Conservation (phyloP, 495 filamentous ascomycete genomes). For the Aspergillus panamensis region DNA sequence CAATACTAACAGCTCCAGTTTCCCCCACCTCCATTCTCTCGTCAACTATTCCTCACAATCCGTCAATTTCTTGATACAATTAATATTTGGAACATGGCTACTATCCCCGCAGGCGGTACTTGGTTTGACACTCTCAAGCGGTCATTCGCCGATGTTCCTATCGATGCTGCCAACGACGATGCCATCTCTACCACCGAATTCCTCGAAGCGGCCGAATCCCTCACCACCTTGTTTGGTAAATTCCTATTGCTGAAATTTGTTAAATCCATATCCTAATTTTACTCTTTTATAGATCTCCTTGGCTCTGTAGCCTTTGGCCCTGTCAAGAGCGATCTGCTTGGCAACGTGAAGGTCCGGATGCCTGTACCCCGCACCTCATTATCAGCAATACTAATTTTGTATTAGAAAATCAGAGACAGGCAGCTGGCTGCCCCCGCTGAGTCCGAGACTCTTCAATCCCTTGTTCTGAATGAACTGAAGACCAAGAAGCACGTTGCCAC, state of each 20-base stretch:
- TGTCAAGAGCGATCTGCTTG: conserved; percentile 86
- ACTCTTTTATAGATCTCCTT: conserved; percentile 61
- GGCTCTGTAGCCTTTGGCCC: conserved; percentile 76
- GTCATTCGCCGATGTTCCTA: conserved; percentile 77
- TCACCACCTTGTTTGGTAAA: conserved; percentile 81
- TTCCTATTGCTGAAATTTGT: not conserved
- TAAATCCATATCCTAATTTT: not conserved
- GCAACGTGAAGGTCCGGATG: conserved; percentile 79
- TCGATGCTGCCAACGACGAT: conserved; percentile 60
- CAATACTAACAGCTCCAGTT: conserved; percentile 7
- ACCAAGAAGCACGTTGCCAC: conserved; percentile 78
- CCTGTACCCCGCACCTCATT: conserved; percentile 8
- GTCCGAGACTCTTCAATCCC: conserved; percentile 75
- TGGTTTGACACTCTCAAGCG: conserved; percentile 79
- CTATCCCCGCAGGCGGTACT: conserved; percentile 61
- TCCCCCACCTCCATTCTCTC: conserved; percentile 11
- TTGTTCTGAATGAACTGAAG: conserved; percentile 82
- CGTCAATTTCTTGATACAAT: conserved; percentile 14
- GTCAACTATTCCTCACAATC: conserved; percentile 13
- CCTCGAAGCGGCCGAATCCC: conserved; percentile 81
- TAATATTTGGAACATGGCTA: conserved; percentile 24
- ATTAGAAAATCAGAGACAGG: conserved; percentile 85
- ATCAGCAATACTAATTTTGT: conserved; percentile 12
- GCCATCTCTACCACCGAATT: conserved; percentile 76
- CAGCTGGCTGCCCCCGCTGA: conserved; percentile 71